Evolutionary conservation across 78 protist genomes (phyloP).

Genomic region (Dictyostelium citrinum): DNA sequence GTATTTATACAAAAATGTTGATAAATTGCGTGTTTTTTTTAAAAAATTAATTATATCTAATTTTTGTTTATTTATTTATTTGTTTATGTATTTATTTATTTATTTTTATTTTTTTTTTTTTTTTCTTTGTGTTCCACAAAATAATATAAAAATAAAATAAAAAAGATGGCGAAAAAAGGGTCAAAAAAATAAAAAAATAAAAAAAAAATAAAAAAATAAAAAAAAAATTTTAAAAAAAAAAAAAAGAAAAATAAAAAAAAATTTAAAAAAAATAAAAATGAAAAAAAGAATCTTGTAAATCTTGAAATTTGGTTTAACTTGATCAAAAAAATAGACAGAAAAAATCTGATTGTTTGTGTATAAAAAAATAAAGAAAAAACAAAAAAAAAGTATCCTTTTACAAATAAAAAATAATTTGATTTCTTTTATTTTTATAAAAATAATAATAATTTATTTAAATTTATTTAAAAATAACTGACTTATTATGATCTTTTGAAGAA

Average conservation of each 20-base stretch:
- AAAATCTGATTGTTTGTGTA: too few species aligned
- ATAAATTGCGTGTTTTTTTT: too few species aligned
- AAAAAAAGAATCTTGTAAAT: too few species aligned
- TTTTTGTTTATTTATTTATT: too few species aligned
- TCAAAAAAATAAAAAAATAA: neutral
- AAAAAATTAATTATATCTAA: too few species aligned
- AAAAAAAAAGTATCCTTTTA: neutral
- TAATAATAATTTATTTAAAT: neutral
- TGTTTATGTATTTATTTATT: neutral
- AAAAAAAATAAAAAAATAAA: neutral
- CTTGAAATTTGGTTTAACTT: too few species aligned
- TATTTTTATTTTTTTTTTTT: neutral
- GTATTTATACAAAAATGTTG: too few species aligned
- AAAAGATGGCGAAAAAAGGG: neutral
- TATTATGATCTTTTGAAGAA: slow-evolving; percentile 20
- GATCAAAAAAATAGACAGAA: too few species aligned
- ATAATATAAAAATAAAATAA: neutral
- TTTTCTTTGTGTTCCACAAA: neutral
- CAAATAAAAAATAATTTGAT: neutral
- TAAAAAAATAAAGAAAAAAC: too few species aligned
- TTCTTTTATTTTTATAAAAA: neutral
- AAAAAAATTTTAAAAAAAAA: neutral
- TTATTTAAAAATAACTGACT: slow-evolving; percentile 64
- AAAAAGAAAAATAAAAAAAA: neutral
- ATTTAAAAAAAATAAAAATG: too few species aligned